Percentiles rank a stretch among this genome's conserved stretches.
Conservation (phyloP, 371 early-diverging fungal species). For the Syncephalastrum monosporum region DNA sequence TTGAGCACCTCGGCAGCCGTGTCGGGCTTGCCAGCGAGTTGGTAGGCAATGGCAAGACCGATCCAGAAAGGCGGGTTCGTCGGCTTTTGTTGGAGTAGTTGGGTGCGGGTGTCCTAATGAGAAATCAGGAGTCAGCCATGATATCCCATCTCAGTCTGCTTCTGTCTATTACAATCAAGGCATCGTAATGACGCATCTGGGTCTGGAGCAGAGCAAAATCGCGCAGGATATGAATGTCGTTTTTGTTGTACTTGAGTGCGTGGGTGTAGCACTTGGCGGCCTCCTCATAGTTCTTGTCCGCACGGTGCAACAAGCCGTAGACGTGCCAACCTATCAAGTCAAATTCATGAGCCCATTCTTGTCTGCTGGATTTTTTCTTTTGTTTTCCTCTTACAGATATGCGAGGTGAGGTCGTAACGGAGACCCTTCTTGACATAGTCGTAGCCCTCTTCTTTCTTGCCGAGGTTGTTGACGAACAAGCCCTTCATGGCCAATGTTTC, state of each 20-base stretch:
- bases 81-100: slow-evolving; percentile 71
- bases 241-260: slow-evolving; percentile 88
- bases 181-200: slow-evolving; percentile 87
- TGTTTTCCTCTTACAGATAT: slow-evolving; percentile 68
- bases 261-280: slow-evolving; percentile 90
- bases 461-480: slow-evolving; percentile 83
- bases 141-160: neutral
- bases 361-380: neutral
- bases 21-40: slow-evolving; percentile 75
- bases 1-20: slow-evolving; percentile 70
- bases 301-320: slow-evolving; percentile 87
- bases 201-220: slow-evolving; percentile 88
- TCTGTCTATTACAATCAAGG: slow-evolving; percentile 60
- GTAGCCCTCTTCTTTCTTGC: slow-evolving; percentile 90
- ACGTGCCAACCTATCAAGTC: slow-evolving; percentile 91
- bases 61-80: slow-evolving; percentile 79
- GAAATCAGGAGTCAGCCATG: neutral
- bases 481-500: slow-evolving; percentile 96
- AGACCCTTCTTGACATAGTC: slow-evolving; percentile 87
- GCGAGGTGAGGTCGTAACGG: slow-evolving; percentile 75
- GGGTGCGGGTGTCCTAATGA: slow-evolving; percentile 63
- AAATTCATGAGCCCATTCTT: neutral
- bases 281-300: slow-evolving; percentile 93
- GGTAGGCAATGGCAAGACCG: slow-evolving; percentile 84
- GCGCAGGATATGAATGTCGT: slow-evolving; percentile 88